Percentiles rank a stretch among this genome's conserved stretches.
Evolutionary conservation across 2,329 filamentous ascomycete species (phyloP).

Genomic region (Geosmithia flava): DNA sequence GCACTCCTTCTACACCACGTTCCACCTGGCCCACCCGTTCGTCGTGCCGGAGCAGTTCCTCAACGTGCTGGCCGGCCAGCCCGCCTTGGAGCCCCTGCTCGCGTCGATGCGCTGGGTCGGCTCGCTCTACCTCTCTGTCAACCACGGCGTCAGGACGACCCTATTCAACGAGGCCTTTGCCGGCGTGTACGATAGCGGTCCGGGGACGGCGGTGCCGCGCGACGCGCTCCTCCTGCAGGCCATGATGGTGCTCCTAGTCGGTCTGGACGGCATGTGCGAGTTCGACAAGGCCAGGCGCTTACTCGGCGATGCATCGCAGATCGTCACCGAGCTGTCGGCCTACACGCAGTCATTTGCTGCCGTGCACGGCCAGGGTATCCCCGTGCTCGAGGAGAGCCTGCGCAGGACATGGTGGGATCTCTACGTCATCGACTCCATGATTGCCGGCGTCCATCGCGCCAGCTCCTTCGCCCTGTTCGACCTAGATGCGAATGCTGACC

Average conservation of each 20-base stretch:
- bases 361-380: conserved; percentile 31
- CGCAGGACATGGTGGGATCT: conserved; percentile 64
- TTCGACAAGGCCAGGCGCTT: conserved; percentile 55
- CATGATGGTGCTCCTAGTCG: conserved; percentile 63
- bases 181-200: conserved; percentile 11
- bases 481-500: conserved; percentile 51
- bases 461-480: conserved; percentile 58
- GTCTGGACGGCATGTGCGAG: conserved; percentile 64
- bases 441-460: conserved; percentile 65
- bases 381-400: conserved; percentile 42
- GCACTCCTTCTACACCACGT: conserved; percentile 24
- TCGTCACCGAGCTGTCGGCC: conserved; percentile 67
- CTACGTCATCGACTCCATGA: conserved; percentile 55
- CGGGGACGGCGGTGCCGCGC: conserved; percentile 29
- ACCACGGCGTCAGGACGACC: background rate
- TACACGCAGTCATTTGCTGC: conserved; percentile 50
- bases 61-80: background rate
- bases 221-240: conserved; percentile 63
- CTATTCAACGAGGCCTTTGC: conserved; percentile 28
- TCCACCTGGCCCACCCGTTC: conserved; percentile 5
- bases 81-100: background rate
- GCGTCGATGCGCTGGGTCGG: conserved; percentile 33
- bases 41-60: conserved; percentile 3
- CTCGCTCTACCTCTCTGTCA: background rate
- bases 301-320: conserved; percentile 52